A percentile compares a stretch with the other conserved stretches of the same genome.
phyloP scores from a whole-genome alignment of 2,329 filamentous ascomycete species.

The Colletotrichum incanum region DNA sequence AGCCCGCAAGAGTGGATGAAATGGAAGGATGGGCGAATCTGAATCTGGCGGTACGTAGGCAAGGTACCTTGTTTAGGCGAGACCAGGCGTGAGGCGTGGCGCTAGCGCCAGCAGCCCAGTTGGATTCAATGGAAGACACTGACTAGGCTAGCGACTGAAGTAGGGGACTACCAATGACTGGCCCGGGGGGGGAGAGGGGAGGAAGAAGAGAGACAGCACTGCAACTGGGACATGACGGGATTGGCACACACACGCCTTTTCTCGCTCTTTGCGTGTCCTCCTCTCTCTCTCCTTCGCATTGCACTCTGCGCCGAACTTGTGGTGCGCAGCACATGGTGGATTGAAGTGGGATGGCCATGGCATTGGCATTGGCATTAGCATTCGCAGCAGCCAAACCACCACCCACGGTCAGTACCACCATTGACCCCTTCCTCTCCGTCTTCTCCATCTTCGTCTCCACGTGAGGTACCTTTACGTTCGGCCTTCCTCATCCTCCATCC shows the following conservation, averaged over 20 bases:
- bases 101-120: conserved; percentile 41
- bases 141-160: conserved; percentile 22
- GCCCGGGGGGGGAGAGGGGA: conserved; percentile 11
- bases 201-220: conserved; percentile 9
- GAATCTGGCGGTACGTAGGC: conserved; percentile 43
- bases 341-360: conserved; percentile 3
- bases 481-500: conserved; percentile 8
- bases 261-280: conserved; percentile 25
- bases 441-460: conserved; percentile 10
- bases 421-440: neutral
- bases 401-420: neutral
- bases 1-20: conserved; percentile 43
- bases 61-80: conserved; percentile 44
- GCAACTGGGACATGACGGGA: conserved; percentile 29
- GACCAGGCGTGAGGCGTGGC: conserved; percentile 44
- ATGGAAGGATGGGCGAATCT: conserved; percentile 43
- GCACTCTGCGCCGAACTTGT: conserved; percentile 16
- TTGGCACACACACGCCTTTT: conserved; percentile 27
- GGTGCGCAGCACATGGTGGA: conserved; percentile 18
- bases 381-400: conserved; percentile 1
- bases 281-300: conserved; percentile 15
- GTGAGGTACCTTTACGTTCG: conserved; percentile 4
- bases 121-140: conserved; percentile 25
- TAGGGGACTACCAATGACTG: conserved; percentile 16
- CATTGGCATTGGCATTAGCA: conserved; percentile 19